Percentiles rank a stretch among this genome's conserved stretches.
These are phyloP conservation scores for Globisporangium viniferum DNA, from an alignment of 352 stramenopile species.

Conservation along the genomic window DNA sequence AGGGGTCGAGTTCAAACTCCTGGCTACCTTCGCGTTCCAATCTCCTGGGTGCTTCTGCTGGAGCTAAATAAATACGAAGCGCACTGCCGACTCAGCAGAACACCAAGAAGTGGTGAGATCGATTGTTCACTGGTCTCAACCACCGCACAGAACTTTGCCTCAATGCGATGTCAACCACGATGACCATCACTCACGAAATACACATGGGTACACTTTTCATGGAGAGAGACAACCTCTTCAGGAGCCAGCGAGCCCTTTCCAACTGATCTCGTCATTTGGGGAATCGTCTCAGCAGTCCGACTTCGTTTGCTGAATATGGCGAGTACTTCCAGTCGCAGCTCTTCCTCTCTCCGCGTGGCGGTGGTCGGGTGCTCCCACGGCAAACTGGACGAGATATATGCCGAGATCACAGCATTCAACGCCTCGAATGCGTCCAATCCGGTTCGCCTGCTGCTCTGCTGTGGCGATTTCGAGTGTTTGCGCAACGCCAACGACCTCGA, in stretches of 20 bases:
- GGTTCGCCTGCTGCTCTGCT: constrained; percentile 81
- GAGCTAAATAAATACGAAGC: background rate
- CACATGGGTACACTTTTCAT: constrained; percentile 6
- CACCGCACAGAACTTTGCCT: background rate
- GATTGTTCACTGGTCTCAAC: background rate
- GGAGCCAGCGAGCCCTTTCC: background rate
- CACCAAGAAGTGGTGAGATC: background rate
- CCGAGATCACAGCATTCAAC: constrained; percentile 58
- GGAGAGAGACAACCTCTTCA: background rate
- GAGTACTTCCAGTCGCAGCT: background rate
- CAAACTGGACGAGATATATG: constrained; percentile 92
- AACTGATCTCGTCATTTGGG: background rate
- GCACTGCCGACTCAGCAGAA: background rate
- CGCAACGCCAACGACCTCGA: constrained; percentile 87
- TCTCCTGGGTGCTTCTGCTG: background rate
- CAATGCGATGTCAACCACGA: no score
- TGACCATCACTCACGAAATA: background rate
- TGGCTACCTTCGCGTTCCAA: no score
- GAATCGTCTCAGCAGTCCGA: background rate
- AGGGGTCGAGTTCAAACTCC: background rate
- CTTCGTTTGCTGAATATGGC: background rate
- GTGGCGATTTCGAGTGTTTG: constrained; percentile 95
- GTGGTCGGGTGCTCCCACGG: constrained; percentile 95
- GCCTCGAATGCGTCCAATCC: constrained; percentile 58
- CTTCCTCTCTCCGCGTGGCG: constrained; percentile 28